Evolutionary conservation across 768 basidiomycete genomes (phyloP).

Genomic region (Termitomyces sp.): DNA sequence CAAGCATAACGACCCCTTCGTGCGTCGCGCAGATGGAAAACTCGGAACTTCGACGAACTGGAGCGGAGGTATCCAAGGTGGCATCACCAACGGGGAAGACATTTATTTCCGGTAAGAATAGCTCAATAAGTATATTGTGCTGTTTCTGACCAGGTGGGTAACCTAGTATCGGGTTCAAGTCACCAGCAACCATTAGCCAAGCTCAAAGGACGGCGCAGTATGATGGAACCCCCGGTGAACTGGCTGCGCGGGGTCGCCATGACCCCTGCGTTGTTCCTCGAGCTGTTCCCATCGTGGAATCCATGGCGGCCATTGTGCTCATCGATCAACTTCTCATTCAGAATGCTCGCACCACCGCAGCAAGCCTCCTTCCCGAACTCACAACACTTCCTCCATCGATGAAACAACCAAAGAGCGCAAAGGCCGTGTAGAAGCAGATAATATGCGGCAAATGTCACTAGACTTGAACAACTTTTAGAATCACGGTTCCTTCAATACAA

Average conservation of each 20-base stretch:
- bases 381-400: conserved; percentile 91
- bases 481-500: background rate
- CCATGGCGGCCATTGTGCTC: conserved; percentile 93
- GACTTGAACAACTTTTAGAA: background rate
- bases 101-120: conserved; percentile 86
- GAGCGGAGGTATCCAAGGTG: conserved; percentile 97
- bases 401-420: conserved; percentile 51
- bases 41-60: conserved; percentile 88
- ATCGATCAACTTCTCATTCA: conserved; percentile 93
- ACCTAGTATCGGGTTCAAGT: conserved; percentile 92
- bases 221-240: conserved; percentile 80
- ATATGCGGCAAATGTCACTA: background rate
- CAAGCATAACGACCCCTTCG: conserved; percentile 89
- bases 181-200: conserved; percentile 95
- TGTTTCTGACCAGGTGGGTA: background rate
- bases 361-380: conserved; percentile 73
- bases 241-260: conserved; percentile 91
- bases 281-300: conserved; percentile 96
- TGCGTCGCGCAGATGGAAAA: conserved; percentile 54
- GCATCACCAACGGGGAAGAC: conserved; percentile 95
- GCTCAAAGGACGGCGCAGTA: conserved; percentile 89
- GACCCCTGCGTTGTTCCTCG: conserved; percentile 98
- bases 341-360: conserved; percentile 72
- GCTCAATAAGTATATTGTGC: conserved; percentile 4
- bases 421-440: background rate